Base-by-base conservation (phyloP, 2,329 filamentous ascomycete genomes). In the Leptographium wingfieldii region DNA sequence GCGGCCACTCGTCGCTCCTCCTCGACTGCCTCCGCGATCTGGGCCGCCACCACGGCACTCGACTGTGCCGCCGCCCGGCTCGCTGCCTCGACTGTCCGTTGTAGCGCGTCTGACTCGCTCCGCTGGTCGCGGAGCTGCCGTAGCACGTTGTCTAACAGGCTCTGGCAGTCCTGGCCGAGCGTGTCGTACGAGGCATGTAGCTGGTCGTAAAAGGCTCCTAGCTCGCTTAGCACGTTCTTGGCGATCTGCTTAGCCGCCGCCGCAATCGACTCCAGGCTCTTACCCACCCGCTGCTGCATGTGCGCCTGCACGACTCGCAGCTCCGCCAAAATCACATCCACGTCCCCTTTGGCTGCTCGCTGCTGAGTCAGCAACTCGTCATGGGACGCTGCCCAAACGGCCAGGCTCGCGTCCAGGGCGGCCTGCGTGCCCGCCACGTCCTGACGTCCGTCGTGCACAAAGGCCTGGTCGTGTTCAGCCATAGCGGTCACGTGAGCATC, bases 321-420 rank as follows among this genome's bases (percentile, higher is more conserved):
- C 69, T 95, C 92, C 67, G 94, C 89, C 11, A 99, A 78, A 1
- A 96, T 86, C n/a, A 82, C 77, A 67, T 96, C 92, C 88, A 96
- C 91, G 60, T 92, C 87, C 55, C 92, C 84, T 67, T 87, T 89
- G 3, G 90, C 87, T 63, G 80, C 77, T 29, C 80, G 77, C 60
- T 85, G 87, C 67, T 88, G 85, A 51, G 81, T 76, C 31, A 87
- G 79, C 19, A 95, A 80, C 65, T 87, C 82, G 57, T 78, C 76
- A 70, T 86, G 85, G 0, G 87, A 88, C 22, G 79, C 76, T 46
- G 83, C 78, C 66, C 96, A 90, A 0, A 79, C 78, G 9, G 79
- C 74, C 11, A 87, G 78, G 67, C 92, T 88, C 54, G 85, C 78
- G 58, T 87, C 78, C 2, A 96, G 74, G 65, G 92, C 84, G 0